A percentile compares a stretch with the other conserved stretches of the same genome.
Evolutionary conservation across 441 rosid genomes (phyloP).

Genomic region (Codiaeum variegatum): DNA sequence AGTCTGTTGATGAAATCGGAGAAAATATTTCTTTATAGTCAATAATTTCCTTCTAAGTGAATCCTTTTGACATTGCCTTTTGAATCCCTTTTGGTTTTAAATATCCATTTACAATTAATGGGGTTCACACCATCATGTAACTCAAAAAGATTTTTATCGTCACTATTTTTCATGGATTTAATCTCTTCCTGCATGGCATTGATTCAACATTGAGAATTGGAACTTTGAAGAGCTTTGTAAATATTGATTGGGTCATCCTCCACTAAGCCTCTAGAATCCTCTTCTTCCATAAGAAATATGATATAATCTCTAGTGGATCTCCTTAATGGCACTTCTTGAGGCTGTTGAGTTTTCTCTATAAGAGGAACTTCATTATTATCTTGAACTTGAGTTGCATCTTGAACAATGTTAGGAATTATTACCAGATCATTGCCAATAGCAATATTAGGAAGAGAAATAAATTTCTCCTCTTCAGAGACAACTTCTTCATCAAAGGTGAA

Average conservation of each 20-base stretch:
- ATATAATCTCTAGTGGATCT: slow-evolving; percentile 12
- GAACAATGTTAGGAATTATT: too few species aligned
- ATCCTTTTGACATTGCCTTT: background rate
- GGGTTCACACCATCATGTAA: slow-evolving; percentile 6
- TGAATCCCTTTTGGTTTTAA: too few species aligned
- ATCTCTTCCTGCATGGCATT: too few species aligned
- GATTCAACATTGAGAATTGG: background rate
- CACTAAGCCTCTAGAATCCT: background rate
- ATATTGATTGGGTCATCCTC: slow-evolving; percentile 6
- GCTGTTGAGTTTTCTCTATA: too few species aligned
- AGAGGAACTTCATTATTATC: too few species aligned
- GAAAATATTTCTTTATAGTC: background rate
- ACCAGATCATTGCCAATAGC: too few species aligned
- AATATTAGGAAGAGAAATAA: too few species aligned
- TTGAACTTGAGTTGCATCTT: too few species aligned
- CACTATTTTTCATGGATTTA: slow-evolving; percentile 9
- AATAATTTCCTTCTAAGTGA: background rate
- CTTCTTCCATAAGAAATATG: slow-evolving; percentile 2
- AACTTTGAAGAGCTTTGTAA: background rate
- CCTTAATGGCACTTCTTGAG: too few species aligned
- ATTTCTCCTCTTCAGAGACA: too few species aligned
- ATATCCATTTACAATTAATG: too few species aligned
- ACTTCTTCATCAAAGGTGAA: too few species aligned
- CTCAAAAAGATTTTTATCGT: slow-evolving; percentile 2
- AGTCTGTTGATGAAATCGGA: background rate